Evolutionary conservation across 2,329 filamentous ascomycete species (phyloP).

Genomic region (Aspergillus chevalieri): DNA sequence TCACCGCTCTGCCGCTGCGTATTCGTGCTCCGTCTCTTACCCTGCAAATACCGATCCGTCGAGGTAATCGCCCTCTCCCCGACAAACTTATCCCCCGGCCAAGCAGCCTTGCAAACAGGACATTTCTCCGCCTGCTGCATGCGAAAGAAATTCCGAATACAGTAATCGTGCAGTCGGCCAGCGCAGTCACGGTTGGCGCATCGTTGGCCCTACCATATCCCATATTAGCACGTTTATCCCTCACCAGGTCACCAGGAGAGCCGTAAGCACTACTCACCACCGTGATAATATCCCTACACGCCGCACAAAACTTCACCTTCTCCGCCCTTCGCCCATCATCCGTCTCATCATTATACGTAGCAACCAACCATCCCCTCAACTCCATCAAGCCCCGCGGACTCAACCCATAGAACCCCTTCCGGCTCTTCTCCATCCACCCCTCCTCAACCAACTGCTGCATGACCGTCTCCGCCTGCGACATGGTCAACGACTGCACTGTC

Average conservation of each 20-base stretch:
- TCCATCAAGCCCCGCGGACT: conserved; percentile 77
- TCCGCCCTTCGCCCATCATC: conserved; percentile 52
- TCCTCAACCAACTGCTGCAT: conserved; percentile 66
- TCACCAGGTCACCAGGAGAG: background rate
- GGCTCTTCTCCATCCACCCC: conserved; percentile 77
- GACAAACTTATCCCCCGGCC: conserved; percentile 48
- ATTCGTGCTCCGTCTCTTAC: conserved; percentile 20
- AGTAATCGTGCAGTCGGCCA: conserved; percentile 70
- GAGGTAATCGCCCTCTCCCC: conserved; percentile 46
- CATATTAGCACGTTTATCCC: background rate
- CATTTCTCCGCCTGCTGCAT: conserved; percentile 58
- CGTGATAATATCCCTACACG: conserved; percentile 85
- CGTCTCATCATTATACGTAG: conserved; percentile 76
- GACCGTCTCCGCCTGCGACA: conserved; percentile 69
- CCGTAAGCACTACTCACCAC: conserved; percentile 39
- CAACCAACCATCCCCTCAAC: conserved; percentile 74
- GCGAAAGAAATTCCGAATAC: conserved; percentile 66
- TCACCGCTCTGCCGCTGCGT: conserved; percentile 9
- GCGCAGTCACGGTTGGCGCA: conserved; percentile 64
- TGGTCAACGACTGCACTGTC: conserved; percentile 55
- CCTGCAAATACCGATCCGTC: conserved; percentile 21
- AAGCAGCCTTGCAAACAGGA: conserved; percentile 50
- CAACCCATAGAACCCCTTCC: conserved; percentile 66
- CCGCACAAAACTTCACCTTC: conserved; percentile 78
- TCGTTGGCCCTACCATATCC: conserved; percentile 56